Conservation (phyloP, 1,139 yeast species). For the Yamadazyma dushanensis region DNA sequence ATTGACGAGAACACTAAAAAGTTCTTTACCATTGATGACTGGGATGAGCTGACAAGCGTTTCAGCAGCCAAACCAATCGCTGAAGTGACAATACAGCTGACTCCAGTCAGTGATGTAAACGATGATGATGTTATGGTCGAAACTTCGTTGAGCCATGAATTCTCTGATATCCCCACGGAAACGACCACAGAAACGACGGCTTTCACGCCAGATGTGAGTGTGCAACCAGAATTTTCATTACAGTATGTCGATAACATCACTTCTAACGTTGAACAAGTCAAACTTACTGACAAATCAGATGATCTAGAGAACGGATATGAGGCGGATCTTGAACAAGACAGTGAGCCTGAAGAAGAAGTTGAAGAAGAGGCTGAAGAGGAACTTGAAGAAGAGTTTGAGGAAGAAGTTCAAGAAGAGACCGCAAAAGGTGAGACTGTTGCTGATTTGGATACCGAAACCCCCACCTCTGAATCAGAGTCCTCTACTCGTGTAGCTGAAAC, state of each 20-base stretch:
- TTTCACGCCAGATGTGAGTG: not conserved
- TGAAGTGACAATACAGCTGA: not conserved
- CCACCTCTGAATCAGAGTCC: constrained; percentile 4
- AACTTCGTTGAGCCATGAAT: constrained; percentile 12
- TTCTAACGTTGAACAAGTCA: constrained; percentile 6
- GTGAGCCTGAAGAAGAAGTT: constrained; percentile 1
- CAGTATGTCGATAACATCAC: constrained; percentile 8
- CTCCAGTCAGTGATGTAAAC: constrained; percentile 11
- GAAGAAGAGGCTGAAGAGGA: not conserved
- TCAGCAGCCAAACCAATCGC: constrained; percentile 2
- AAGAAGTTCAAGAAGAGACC: constrained; percentile 6
- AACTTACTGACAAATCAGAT: constrained; percentile 6
- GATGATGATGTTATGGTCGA: constrained; percentile 19
- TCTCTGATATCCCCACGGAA: constrained; percentile 8
- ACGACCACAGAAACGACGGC: constrained; percentile 13
- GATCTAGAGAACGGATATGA: constrained; percentile 8
- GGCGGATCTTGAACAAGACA: constrained; percentile 6
- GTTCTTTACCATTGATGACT: constrained; percentile 28
- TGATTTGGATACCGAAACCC: not conserved
- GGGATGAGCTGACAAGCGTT: constrained; percentile 18
- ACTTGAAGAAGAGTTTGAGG: constrained; percentile 8
- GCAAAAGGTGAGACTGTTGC: constrained; percentile 3
- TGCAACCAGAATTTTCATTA: not conserved
- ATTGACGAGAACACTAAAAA: constrained; percentile 26
- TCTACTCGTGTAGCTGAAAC: constrained; percentile 5